Percentiles rank a stretch among this genome's conserved stretches.
phyloP scores from a whole-genome alignment of 352 stramenopile genomes.

The Sclerospora graminicola region DNA sequence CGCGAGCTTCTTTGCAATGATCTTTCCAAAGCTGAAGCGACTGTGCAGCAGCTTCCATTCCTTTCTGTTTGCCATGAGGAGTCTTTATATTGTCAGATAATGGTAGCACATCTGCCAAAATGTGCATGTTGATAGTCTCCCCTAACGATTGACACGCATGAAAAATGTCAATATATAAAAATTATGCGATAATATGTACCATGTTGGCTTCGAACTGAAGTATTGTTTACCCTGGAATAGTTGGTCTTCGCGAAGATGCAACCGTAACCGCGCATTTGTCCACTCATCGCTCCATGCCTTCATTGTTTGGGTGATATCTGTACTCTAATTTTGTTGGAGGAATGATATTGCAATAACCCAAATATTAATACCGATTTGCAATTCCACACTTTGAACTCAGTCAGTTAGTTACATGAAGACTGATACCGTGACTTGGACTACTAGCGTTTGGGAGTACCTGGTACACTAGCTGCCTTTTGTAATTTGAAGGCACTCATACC shows the following conservation, averaged over 20 bases:
- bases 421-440: too few species aligned
- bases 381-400: too few species aligned
- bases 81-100: neutral
- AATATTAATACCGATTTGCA: too few species aligned
- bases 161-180: slow-evolving; percentile 1
- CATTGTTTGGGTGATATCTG: too few species aligned
- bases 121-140: slow-evolving; percentile 30
- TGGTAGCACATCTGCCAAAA: slow-evolving; percentile 20
- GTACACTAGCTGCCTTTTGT: too few species aligned
- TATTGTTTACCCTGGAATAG: slow-evolving; percentile 47
- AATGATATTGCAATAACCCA: too few species aligned
- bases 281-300: slow-evolving; percentile 60
- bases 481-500: too few species aligned
- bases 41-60: neutral
- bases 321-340: too few species aligned
- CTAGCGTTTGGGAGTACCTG: too few species aligned
- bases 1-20: slow-evolving; percentile 35
- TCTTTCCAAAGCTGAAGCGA: slow-evolving; percentile 26
- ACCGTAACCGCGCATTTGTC: slow-evolving; percentile 36
- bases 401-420: too few species aligned
- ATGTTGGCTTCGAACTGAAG: neutral
- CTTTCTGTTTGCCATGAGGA: neutral
- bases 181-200: neutral
- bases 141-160: slow-evolving; percentile 12
- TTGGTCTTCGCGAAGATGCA: slow-evolving; percentile 38